Percentiles rank a stretch among this genome's conserved stretches.
phyloP scores from a whole-genome alignment of 306 rosid species.

The Malus fusca region DNA sequence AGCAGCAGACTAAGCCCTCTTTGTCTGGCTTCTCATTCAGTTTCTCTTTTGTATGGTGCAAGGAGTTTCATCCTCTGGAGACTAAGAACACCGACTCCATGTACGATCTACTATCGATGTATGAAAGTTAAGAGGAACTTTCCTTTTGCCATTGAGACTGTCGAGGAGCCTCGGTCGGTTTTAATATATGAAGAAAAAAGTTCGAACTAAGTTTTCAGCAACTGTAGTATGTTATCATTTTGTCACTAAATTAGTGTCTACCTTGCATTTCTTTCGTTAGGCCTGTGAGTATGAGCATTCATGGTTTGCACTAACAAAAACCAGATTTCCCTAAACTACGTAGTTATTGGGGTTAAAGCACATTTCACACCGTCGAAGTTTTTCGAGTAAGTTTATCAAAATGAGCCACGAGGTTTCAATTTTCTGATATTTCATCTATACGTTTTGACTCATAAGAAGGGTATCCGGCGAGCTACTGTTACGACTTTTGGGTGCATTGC shows the following conservation, averaged over 20 bases:
- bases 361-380: no score
- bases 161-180: not conserved
- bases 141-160: not conserved
- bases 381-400: no score
- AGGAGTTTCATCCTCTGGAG: not conserved
- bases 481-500: constrained; percentile 92
- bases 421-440: no score
- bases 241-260: not conserved
- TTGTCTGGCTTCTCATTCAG: not conserved
- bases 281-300: no score
- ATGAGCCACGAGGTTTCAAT: no score
- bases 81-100: not conserved
- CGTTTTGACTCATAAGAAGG: constrained; percentile 60
- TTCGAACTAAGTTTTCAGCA: not conserved
- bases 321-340: no score
- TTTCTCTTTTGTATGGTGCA: not conserved
- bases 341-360: no score
- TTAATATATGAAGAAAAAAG: not conserved
- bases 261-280: no score
- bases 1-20: constrained; percentile 6
- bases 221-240: not conserved
- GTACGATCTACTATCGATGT: not conserved
- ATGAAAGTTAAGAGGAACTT: not conserved
- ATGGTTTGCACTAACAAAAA: no score
- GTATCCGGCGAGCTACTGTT: constrained; percentile 85